Base-by-base conservation (phyloP, 2,329 filamentous ascomycete genomes). In the Graphilbum sp. region DNA sequence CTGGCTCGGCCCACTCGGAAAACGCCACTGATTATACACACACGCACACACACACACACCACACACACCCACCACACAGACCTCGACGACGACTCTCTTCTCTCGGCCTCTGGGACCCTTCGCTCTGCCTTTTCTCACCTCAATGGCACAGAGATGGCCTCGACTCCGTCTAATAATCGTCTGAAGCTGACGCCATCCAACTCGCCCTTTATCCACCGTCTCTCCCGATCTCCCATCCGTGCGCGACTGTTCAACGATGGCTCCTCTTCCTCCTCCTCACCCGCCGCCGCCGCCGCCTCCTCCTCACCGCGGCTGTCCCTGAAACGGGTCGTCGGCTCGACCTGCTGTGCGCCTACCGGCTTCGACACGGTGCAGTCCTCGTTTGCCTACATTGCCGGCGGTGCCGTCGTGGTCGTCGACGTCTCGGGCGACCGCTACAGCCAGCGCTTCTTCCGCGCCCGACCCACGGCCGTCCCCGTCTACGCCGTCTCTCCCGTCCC, bases 371-470 rank as follows among this genome's bases (percentile, higher is more conserved):
- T 88, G 43, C 65, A 79, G 31, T 72, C 77, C 12, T 78, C 70
- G 36, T 94, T 96, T 57, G 86, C 86, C 39, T 90, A 93, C 55
- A 87, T 86, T 45, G 88, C 90, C 9, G 90, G 90, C 39, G 90
- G 86, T 10, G 85, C 88, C 32, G 88, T 85, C n/a, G 84, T 98
- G 1, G 73, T 96, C 16, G 84, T 87, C 8, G 77, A 82, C 47
- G 66, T 95, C 37, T 73, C 84, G 45, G 72, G 75, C 37, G 66
- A 81, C 52, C 57, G 63, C 36, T 72, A 69, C 50, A 70, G 69
- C 2, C 88, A 96, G 55, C 79, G 85, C 42, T 96, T 96, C 63
- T 96, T 84, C 62, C 75, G 86, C 52, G 90, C 88, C 31, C 74
- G 83, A 24, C 86, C 87, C 11, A 75, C 76, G 18, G 80, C 84